phyloP scores from a whole-genome alignment of 2,329 filamentous ascomycete genomes.

The Phialemonium atrogriseum region DNA sequence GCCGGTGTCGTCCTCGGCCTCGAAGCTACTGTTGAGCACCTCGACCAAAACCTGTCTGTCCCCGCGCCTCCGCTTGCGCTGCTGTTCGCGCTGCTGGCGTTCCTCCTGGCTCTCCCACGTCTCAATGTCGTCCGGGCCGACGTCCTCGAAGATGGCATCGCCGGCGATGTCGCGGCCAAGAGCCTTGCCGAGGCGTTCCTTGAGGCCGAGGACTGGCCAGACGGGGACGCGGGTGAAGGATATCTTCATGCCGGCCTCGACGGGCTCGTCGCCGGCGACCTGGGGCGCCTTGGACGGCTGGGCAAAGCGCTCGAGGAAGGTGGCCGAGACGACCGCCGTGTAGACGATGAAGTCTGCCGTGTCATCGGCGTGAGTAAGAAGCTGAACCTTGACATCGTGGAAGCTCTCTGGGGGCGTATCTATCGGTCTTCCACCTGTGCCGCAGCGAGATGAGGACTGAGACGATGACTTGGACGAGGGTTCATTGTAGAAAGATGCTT shows the following conservation, averaged over 20 bases:
- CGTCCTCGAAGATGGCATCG: constrained; percentile 18
- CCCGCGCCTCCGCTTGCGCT: constrained; percentile 21
- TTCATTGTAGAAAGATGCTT: constrained; percentile 40
- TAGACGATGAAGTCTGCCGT: constrained; percentile 45
- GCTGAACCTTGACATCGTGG: constrained; percentile 37
- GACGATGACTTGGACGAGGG: constrained; percentile 10
- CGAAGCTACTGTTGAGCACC: constrained; percentile 31
- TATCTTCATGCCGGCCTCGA: constrained; percentile 31
- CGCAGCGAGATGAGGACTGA: constrained; percentile 14
- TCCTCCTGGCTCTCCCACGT: constrained; percentile 33
- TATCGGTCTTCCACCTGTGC: constrained; percentile 6
- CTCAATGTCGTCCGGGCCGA: constrained; percentile 28
- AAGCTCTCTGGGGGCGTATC: constrained; percentile 25
- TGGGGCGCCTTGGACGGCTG: constrained; percentile 33
- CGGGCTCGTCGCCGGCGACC: constrained; percentile 12
- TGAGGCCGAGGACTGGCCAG: constrained; percentile 47
- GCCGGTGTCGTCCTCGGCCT: constrained; percentile 19
- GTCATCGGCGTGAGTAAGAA: constrained; percentile 42
- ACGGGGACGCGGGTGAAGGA: constrained; percentile 39
- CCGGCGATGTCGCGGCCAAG: constrained; percentile 44
- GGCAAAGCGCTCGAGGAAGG: constrained; percentile 42
- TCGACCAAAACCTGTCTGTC: constrained; percentile 28
- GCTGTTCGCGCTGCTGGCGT: constrained; percentile 6
- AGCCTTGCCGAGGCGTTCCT: constrained; percentile 45
- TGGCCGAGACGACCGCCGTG: constrained; percentile 36